Evolutionary conservation across 129 eudicot genomes (phyloP), one percentile per base, ranked within the genome.

Genomic region (Lonicera japonica): DNA sequence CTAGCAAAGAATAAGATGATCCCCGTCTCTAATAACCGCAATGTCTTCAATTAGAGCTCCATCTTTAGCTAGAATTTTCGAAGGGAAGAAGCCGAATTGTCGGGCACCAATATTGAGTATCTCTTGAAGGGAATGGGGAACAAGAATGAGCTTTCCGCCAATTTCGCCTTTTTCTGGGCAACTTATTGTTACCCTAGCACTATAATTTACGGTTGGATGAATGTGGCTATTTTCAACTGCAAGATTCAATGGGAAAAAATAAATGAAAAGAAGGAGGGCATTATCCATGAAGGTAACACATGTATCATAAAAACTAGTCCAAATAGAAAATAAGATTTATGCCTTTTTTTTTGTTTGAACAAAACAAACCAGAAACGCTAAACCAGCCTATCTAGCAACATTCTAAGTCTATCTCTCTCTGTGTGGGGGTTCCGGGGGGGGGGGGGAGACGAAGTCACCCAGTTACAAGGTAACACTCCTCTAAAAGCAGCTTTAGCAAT

Each of bases 21-120:
- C 98, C 10, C 88, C 95, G 3, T 91, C 98, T 74, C 98, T 82
- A 25, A 91, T 58, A 8, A 87, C 51, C 39, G 58, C 80, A 18
- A 82, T 73, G 43, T 87, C 88, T 43, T 84, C 86, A 8, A 87
- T 55, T 15, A 79, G 63, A 57, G 83, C 95, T 65, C 95, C 88
- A 5, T 75, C 79, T 63, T 60, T 65, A 12, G 77, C 77, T 25
- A 82, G 36, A 51, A 91, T 55, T 71, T 73, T 79, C 20, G 86
- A 70, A 21, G 75, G 70, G 47, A 55, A 65, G 47, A 78, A 50
- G 16, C 79, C 83, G 50, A 81, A 87, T 40, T 75, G 87, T 63
- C 68, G 70, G 50, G 70, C 64, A 9, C 90, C 86, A 5, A 73
- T 65, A 11, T 77, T 79, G 53, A 84, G 72, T 16, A 84, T 73